Evolutionary conservation across 371 early-diverging fungal genomes (phyloP).

Genomic region (Apophysomyces elegans): DNA sequence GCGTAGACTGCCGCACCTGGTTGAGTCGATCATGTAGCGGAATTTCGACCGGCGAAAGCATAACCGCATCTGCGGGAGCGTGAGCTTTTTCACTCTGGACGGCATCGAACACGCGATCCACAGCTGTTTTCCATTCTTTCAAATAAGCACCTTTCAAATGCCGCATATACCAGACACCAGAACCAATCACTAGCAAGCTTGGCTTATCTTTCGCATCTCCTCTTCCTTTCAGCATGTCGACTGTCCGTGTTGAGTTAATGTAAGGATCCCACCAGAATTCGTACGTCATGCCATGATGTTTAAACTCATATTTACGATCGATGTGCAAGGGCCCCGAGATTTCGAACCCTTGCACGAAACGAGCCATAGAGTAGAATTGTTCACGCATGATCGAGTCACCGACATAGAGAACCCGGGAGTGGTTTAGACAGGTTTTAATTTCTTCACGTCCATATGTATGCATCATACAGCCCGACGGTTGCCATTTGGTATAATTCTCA

Average conservation of each 20-base stretch:
- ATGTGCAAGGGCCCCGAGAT: slow-evolving; percentile 36
- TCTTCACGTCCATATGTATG: slow-evolving; percentile 53
- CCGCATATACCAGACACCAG: slow-evolving; percentile 66
- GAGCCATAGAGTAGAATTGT: slow-evolving; percentile 58
- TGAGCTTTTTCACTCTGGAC: slow-evolving; percentile 19
- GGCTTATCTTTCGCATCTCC: slow-evolving; percentile 18
- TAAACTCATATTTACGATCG: slow-evolving; percentile 31
- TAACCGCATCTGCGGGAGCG: slow-evolving; percentile 35
- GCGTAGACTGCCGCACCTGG: slow-evolving; percentile 39
- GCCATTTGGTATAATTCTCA: slow-evolving; percentile 52
- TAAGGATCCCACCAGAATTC: slow-evolving; percentile 75
- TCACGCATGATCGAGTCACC: slow-evolving; percentile 75
- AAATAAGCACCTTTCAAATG: slow-evolving; percentile 46
- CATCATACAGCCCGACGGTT: slow-evolving; percentile 67
- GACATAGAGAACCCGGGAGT: slow-evolving; percentile 57
- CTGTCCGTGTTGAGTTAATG: slow-evolving; percentile 53
- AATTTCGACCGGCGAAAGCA: slow-evolving; percentile 47
- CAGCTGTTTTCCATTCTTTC: slow-evolving; percentile 49
- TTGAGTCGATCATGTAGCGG: slow-evolving; percentile 41
- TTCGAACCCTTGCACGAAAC: slow-evolving; percentile 38
- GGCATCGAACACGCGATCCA: slow-evolving; percentile 44
- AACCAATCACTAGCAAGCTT: slow-evolving; percentile 55
- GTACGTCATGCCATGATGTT: slow-evolving; percentile 35
- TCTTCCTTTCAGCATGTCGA: slow-evolving; percentile 25
- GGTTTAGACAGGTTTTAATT: slow-evolving; percentile 49